These are phyloP conservation scores for Fragaria iinumae DNA, from an alignment of 306 rosid species.

Conservation along the genomic window DNA sequence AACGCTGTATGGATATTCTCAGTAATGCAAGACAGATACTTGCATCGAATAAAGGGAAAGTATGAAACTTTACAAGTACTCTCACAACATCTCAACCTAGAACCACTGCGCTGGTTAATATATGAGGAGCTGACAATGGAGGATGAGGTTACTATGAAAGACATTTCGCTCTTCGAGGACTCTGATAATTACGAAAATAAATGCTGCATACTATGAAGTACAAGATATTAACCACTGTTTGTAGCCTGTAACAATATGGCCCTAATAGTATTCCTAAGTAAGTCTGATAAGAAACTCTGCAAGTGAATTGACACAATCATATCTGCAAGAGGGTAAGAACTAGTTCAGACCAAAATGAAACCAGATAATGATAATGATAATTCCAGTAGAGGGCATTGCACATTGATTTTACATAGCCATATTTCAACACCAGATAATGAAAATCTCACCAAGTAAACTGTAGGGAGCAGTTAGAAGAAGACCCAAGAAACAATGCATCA, in stretches of 20 bases:
- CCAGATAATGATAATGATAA: neutral
- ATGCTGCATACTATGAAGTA: neutral
- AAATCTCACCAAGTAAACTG: neutral
- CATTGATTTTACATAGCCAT: constrained; percentile 1
- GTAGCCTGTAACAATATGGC: neutral
- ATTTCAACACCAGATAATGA: neutral
- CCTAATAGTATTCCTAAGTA: neutral
- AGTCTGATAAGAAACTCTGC: neutral
- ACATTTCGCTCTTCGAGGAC: constrained; percentile 41
- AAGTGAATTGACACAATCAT: constrained; percentile 2
- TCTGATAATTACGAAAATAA: neutral
- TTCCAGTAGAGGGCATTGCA: neutral
- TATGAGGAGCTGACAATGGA: constrained; percentile 38
- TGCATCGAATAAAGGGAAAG: constrained; percentile 29
- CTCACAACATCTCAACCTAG: constrained; percentile 29
- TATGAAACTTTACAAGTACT: constrained; percentile 22
- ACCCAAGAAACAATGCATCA: neutral
- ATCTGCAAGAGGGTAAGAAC: constrained; percentile 24
- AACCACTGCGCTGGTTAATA: constrained; percentile 24
- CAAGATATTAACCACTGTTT: neutral
- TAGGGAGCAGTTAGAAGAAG: neutral
- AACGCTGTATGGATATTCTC: constrained; percentile 10
- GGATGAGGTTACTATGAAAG: constrained; percentile 45
- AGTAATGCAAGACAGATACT: constrained; percentile 15
- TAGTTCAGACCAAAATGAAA: neutral